phyloP scores from a whole-genome alignment of 2,329 filamentous ascomycete species.

The Diplodia corticola region DNA sequence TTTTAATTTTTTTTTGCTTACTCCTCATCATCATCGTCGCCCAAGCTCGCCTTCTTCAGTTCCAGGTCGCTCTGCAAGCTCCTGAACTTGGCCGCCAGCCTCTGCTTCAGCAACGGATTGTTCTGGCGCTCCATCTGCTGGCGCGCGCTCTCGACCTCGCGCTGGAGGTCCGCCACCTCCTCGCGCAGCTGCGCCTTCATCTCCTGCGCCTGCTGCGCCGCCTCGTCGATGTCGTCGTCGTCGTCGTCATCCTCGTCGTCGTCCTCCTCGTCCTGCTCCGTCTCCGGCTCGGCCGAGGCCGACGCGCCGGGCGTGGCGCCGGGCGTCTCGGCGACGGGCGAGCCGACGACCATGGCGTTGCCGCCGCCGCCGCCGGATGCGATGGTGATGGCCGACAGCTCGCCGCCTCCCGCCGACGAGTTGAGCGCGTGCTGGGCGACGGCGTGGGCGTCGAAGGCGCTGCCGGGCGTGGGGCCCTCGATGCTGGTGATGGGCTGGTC shows the following conservation, averaged over 20 bases:
- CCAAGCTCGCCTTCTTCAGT: constrained; percentile 49
- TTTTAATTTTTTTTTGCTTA: no score
- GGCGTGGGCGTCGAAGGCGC: constrained; percentile 32
- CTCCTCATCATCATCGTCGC: constrained; percentile 22
- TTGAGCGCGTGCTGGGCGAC: constrained; percentile 41
- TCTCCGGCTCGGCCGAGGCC: constrained; percentile 24
- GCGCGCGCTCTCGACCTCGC: constrained; percentile 48
- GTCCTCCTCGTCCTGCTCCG: constrained; percentile 33
- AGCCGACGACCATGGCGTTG: constrained; percentile 29
- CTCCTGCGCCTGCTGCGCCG: constrained; percentile 50
- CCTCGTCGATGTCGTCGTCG: constrained; percentile 50
- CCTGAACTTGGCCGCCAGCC: constrained; percentile 51
- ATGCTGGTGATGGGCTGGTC: constrained; percentile 28
- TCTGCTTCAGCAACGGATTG: constrained; percentile 52
- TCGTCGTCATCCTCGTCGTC: constrained; percentile 51
- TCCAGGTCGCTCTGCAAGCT: constrained; percentile 56
- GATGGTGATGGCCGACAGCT: constrained; percentile 21
- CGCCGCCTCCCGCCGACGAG: not conserved
- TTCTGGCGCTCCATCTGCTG: constrained; percentile 45
- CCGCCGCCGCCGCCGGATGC: constrained; percentile 1
- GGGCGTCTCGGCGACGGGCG: constrained; percentile 32
- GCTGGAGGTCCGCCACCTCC: constrained; percentile 58
- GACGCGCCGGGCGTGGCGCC: constrained; percentile 32
- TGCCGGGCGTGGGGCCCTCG: constrained; percentile 29
- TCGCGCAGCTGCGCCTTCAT: constrained; percentile 51